phyloP scores from a whole-genome alignment of 2,329 filamentous ascomycete genomes.

The Aspergillus awamori region DNA sequence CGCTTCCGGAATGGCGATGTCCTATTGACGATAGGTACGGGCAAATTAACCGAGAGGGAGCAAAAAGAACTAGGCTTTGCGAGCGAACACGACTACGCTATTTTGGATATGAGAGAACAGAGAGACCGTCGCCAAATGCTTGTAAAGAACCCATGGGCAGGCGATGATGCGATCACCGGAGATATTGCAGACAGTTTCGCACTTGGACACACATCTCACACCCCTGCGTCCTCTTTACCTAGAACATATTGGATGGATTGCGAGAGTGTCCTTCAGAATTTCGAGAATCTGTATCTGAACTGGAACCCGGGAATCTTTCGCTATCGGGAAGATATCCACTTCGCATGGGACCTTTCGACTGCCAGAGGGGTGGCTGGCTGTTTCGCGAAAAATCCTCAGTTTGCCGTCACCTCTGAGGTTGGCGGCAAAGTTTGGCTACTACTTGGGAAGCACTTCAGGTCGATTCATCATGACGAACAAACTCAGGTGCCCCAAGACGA shows the following conservation, averaged over 20 bases:
- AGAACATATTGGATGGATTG: slow-evolving; percentile 95
- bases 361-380: slow-evolving; percentile 68
- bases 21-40: slow-evolving; percentile 87
- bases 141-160: slow-evolving; percentile 91
- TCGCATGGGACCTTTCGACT: slow-evolving; percentile 72
- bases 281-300: slow-evolving; percentile 94
- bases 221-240: slow-evolving; percentile 47
- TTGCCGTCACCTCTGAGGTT: slow-evolving; percentile 55
- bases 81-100: slow-evolving; percentile 90
- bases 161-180: slow-evolving; percentile 61
- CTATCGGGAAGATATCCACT: slow-evolving; percentile 84
- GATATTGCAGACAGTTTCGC: slow-evolving; percentile 23
- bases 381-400: slow-evolving; percentile 67
- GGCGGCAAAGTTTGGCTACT: slow-evolving; percentile 78
- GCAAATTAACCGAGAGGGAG: slow-evolving; percentile 73
- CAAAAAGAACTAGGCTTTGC: slow-evolving; percentile 81
- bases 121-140: slow-evolving; percentile 69
- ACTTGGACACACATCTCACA: slow-evolving; percentile 17
- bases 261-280: slow-evolving; percentile 85
- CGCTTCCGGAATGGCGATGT: slow-evolving; percentile 79
- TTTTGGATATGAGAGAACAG: slow-evolving; percentile 73
- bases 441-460: slow-evolving; percentile 82
- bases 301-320: slow-evolving; percentile 90
- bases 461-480: slow-evolving; percentile 45
- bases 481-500: slow-evolving; percentile 51